Conservation (phyloP, 345 rosid genomes). For the Theobroma cacao region DNA sequence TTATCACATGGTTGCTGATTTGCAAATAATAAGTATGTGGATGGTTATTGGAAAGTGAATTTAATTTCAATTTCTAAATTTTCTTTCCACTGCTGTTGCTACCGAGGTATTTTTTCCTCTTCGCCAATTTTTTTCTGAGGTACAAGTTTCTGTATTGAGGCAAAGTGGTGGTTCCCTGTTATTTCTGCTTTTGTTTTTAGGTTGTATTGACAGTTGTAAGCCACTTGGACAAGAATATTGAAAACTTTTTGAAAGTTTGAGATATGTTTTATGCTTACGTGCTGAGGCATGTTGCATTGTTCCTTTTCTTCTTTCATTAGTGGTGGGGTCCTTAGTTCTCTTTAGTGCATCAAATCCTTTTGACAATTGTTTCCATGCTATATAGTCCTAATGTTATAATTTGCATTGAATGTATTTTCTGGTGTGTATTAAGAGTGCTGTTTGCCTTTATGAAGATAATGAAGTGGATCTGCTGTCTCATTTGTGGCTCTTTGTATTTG, state of each 20-base stretch:
- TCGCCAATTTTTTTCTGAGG: neutral
- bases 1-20: neutral
- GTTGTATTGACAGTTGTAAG: neutral
- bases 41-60: neutral
- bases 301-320: neutral
- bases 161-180: neutral
- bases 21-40: neutral
- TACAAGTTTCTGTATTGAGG: neutral
- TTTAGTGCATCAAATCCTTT: constrained; percentile 1
- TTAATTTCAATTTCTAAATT: neutral
- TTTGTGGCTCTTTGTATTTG: constrained; percentile 10
- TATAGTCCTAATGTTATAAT: neutral
- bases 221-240: neutral
- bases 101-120: neutral
- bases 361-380: neutral
- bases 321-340: neutral
- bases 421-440: neutral
- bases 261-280: neutral
- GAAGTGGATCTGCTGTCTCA: neutral
- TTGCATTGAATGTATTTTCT: neutral
- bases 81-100: neutral
- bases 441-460: neutral
- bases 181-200: neutral
- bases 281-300: neutral
- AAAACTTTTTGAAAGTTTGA: neutral